These are phyloP conservation scores for Buxus sempervirens DNA, from an alignment of 164 flowering plant species.

Conservation along the genomic window DNA sequence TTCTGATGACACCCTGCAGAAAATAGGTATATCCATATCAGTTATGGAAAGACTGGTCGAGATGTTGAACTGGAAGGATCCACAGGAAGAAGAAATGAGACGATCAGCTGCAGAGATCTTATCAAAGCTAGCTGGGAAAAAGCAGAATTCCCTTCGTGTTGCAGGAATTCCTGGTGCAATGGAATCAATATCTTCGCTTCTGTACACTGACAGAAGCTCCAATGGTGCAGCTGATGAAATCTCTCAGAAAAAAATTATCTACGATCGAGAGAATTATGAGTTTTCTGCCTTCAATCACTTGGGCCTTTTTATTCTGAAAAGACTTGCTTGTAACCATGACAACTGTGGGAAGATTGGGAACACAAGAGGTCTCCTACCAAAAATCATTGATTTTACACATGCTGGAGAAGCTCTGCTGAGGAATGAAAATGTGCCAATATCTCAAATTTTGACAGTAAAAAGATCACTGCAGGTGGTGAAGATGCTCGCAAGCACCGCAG, in stretches of 20 bases:
- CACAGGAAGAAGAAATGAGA: slow-evolving; percentile 72
- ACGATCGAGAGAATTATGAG: slow-evolving; percentile 44
- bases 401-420: slow-evolving; percentile 54
- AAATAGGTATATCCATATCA: slow-evolving; percentile 58
- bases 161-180: slow-evolving; percentile 91
- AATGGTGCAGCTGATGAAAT: slow-evolving; percentile 52
- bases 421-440: slow-evolving; percentile 30
- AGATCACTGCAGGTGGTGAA: slow-evolving; percentile 72
- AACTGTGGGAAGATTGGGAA: slow-evolving; percentile 92
- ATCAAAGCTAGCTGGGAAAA: slow-evolving; percentile 69
- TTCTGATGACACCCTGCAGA: slow-evolving; percentile 72
- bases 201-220: slow-evolving; percentile 39
- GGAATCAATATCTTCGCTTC: slow-evolving; percentile 90
- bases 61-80: slow-evolving; percentile 92
- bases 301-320: slow-evolving; percentile 81
- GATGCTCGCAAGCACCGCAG: slow-evolving; percentile 77
- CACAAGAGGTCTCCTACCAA: slow-evolving; percentile 78
- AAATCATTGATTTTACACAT: slow-evolving; percentile 75
- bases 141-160: slow-evolving; percentile 75
- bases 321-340: slow-evolving; percentile 77
- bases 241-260: slow-evolving; percentile 39
- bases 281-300: slow-evolving; percentile 70
- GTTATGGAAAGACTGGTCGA: slow-evolving; percentile 86
- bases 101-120: slow-evolving; percentile 74
- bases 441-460: slow-evolving; percentile 59